A percentile compares a stretch with the other conserved stretches of the same genome.
These are phyloP conservation scores for Balakata baccata DNA, from an alignment of 345 rosid genomes.

Conservation along the genomic window DNA sequence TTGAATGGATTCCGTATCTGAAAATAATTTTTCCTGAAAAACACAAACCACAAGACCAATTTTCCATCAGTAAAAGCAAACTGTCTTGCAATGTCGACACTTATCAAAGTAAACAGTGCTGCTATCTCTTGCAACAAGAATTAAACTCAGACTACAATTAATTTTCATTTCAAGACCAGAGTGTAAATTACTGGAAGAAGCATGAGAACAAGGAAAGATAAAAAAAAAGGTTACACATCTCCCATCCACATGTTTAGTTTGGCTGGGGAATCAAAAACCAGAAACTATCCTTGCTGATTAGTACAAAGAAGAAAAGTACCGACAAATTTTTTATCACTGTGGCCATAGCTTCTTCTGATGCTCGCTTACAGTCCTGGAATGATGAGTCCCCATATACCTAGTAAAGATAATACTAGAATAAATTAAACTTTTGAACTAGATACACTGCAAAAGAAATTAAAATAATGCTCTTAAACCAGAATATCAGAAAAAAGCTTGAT, in stretches of 20 bases:
- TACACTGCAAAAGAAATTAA: not conserved
- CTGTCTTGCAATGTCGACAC: not conserved
- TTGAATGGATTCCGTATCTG: slow-evolving; percentile 91
- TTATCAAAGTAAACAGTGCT: not conserved
- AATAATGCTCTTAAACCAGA: not conserved
- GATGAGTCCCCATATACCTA: slow-evolving; percentile 97
- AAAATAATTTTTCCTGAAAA: slow-evolving; percentile 74
- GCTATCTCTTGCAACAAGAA: not conserved
- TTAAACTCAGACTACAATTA: not conserved
- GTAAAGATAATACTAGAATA: slow-evolving; percentile 18
- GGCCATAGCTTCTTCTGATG: slow-evolving; percentile 88
- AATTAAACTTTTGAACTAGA: slow-evolving; percentile 14
- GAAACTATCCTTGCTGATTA: not conserved
- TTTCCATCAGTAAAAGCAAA: slow-evolving; percentile 7
- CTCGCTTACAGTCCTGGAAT: slow-evolving; percentile 91
- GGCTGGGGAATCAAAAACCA: not conserved
- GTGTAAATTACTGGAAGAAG: not conserved
- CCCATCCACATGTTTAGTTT: not conserved
- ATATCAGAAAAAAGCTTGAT: not conserved
- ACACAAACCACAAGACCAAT: slow-evolving; percentile 2
- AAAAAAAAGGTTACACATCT: not conserved
- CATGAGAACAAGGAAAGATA: not conserved
- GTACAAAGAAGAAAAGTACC: slow-evolving; percentile 40
- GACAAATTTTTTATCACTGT: slow-evolving; percentile 68
- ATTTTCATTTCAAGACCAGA: not conserved